Evolutionary conservation across 2,329 filamentous ascomycete genomes (phyloP).

Genomic region (Botrytis sinoallii): DNA sequence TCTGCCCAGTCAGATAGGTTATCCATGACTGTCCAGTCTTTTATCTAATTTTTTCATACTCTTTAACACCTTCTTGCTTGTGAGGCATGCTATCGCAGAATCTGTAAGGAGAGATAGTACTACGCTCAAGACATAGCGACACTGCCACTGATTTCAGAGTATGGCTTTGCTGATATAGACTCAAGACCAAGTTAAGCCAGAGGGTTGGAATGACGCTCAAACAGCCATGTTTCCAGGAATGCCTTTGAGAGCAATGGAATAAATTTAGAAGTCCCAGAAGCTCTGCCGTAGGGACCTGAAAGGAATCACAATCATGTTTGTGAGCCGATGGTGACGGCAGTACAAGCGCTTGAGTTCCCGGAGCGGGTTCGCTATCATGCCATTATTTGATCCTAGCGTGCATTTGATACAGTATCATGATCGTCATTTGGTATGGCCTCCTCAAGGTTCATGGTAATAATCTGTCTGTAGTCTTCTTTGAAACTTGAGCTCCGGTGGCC

Average conservation of each 20-base stretch:
- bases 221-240: not conserved
- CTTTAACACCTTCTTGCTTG: not conserved
- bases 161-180: not conserved
- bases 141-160: not conserved
- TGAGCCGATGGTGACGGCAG: not conserved
- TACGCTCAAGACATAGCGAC: not conserved
- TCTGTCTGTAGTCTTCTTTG: not conserved
- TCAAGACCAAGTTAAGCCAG: not conserved
- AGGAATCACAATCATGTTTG: not conserved
- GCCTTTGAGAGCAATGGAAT: not conserved
- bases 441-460: not conserved
- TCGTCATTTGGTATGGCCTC: not conserved
- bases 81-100: not conserved
- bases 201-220: not conserved
- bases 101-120: not conserved
- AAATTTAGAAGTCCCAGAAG: not conserved
- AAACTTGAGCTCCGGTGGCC: not conserved
- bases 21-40: not conserved
- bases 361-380: not conserved
- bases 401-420: not conserved
- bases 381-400: not conserved
- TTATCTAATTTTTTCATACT: not conserved
- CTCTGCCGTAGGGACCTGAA: not conserved
- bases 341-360: not conserved
- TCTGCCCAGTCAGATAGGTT: not conserved